Evolutionary conservation across 2,329 filamentous ascomycete species (phyloP).

Genomic region (Orbilia javanica): DNA sequence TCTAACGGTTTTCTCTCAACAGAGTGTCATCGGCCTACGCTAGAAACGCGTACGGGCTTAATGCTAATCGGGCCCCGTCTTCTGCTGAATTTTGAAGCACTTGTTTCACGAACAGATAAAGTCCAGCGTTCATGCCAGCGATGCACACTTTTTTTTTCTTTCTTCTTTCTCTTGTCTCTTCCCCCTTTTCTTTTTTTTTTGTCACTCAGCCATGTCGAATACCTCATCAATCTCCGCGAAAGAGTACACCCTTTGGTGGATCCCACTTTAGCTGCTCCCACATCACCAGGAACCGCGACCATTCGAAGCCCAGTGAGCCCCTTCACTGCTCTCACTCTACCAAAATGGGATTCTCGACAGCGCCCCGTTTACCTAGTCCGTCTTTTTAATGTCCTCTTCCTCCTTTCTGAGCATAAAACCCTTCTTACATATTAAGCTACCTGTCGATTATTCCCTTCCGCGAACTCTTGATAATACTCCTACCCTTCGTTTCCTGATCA

Average conservation of each 20-base stretch:
- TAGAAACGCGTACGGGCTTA: slow-evolving; percentile 31
- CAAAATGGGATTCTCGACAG: slow-evolving; percentile 13
- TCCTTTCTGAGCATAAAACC: slow-evolving; percentile 21
- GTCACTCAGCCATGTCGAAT: slow-evolving; percentile 10
- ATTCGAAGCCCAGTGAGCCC: not conserved
- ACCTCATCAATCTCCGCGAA: slow-evolving; percentile 6
- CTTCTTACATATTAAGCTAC: slow-evolving; percentile 3
- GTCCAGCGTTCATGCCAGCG: slow-evolving; percentile 55
- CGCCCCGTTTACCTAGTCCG: slow-evolving; percentile 13
- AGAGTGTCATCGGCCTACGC: slow-evolving; percentile 56
- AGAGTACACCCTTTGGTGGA: slow-evolving; percentile 12
- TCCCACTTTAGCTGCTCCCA: not conserved
- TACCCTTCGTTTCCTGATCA: slow-evolving; percentile 39
- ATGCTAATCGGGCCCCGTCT: slow-evolving; percentile 13
- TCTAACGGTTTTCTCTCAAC: slow-evolving; percentile 4
- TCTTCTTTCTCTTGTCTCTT: slow-evolving; percentile 2
- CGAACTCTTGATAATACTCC: slow-evolving; percentile 52
- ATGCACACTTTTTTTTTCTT: slow-evolving; percentile 42
- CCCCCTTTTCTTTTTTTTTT: slow-evolving; percentile 8
- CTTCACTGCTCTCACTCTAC: slow-evolving; percentile 1
- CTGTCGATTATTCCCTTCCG: slow-evolving; percentile 9
- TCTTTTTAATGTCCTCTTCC: slow-evolving; percentile 31
- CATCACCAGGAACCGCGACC: not conserved
- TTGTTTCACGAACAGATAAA: slow-evolving; percentile 56
- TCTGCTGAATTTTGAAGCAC: slow-evolving; percentile 38